These are phyloP conservation scores for Marasmius fiardii DNA, from an alignment of 1,284 basidiomycete species.

Conservation along the genomic window DNA sequence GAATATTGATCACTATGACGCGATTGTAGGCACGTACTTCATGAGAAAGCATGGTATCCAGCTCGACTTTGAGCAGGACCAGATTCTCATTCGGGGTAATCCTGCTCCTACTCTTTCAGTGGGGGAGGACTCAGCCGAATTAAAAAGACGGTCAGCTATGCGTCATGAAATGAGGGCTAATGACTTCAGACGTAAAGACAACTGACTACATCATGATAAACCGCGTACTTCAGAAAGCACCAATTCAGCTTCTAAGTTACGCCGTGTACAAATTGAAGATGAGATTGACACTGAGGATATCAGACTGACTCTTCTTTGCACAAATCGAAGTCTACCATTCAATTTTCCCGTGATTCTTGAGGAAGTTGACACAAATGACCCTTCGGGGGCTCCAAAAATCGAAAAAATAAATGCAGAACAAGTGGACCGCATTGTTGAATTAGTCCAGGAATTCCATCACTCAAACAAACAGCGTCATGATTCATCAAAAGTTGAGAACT, in stretches of 20 bases:
- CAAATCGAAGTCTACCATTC: neutral
- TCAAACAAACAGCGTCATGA: too few relatives aligned
- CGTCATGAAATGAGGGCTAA: neutral
- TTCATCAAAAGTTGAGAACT: too few relatives aligned
- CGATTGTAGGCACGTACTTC: conserved; percentile 27
- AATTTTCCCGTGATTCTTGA: neutral
- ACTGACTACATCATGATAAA: neutral
- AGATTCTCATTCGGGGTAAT: conserved; percentile 10
- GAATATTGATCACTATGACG: too few relatives aligned
- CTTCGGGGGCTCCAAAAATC: neutral
- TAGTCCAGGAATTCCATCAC: neutral
- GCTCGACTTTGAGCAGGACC: conserved; percentile 23
- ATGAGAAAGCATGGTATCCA: conserved; percentile 19
- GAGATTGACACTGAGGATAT: neutral
- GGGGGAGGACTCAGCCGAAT: conserved; percentile 11
- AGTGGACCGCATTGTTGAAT: neutral
- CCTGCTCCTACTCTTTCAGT: conserved; percentile 10
- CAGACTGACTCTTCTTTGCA: neutral
- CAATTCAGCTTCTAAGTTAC: neutral
- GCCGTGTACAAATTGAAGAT: neutral
- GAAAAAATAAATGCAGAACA: neutral
- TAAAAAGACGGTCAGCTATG: conserved; percentile 5
- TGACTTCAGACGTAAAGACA: neutral
- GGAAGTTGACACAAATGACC: neutral
- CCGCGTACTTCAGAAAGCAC: neutral